Base-by-base conservation (phyloP, 2,329 filamentous ascomycete genomes). In the Ceratocystis cacaofunesta region DNA sequence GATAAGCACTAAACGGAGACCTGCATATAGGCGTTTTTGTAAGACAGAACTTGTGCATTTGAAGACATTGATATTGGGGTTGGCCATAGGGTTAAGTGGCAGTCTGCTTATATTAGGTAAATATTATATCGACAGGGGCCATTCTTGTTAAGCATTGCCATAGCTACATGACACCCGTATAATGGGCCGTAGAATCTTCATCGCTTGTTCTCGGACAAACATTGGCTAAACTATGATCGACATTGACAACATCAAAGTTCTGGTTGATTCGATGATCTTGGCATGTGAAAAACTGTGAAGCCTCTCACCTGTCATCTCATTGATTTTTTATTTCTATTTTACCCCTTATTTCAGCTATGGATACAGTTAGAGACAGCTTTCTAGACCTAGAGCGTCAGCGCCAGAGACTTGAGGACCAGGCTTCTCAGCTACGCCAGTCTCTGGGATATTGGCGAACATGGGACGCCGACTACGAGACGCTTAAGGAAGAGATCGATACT, bases 361-460 rank as follows among this genome's bases (percentile, higher is more conserved):
- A 75, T 32, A 67, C 72, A 55, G 70, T 71, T 62, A 76, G 74
- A 69, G 79, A 83, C 69, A 80, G 80, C 64, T 80, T 91, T 62
- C 77, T 83, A 57, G 82, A 86, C 71, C 81, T 95, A 52, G 90
- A 95, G 74, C 82, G 82, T 68, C 89, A 92, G 72, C 83, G 89
- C 17, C 78, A 82, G 69, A 81, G 85, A 68, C 85, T 97, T 6
- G 89, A 96, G 74, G 82, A 85, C 46, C 90, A 87, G 69, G 82
- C 95, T 60, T 68, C 69, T 32, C 71, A 90, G 73, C 82, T 97
- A 22, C 84, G 84, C 65, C 84, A 87, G 71, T 86, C 88, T 5
- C 80, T 97, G 64, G 85, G 85, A 68, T 87, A 95, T 76, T 99
- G 92, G 92, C 88, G 89, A 69, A 86, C 86, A 65, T 95, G 89